Base-by-base conservation (phyloP, 2,329 filamentous ascomycete genomes). In the Arthrobotrys megalospora region DNA sequence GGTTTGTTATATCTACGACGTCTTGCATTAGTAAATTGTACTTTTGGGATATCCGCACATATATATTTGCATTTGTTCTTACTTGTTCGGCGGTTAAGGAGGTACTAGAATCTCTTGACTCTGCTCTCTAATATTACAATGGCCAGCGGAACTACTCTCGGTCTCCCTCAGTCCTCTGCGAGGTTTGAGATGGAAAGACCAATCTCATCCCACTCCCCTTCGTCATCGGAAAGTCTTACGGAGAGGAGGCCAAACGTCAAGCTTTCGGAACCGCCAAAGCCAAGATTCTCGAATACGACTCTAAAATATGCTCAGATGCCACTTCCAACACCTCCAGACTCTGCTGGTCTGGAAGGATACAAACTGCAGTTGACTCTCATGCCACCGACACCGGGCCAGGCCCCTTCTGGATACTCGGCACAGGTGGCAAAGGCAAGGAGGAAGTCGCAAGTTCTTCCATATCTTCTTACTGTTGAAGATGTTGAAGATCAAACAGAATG, bases 291-390 rank as follows among this genome's bases (percentile, higher is more conserved):
- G 45, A 73, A 64, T 24, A 79, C 76, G 5, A 75, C 76, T 24
- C 41, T 79, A 3, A 79, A 79, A 62, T 79, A 79, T 41, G 38
- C 76, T n/a, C 76, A 79, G 41, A 79, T 75, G 76, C 76, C 76
- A 6, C 64, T 79, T 21, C 76, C 76, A n/a, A 79, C 76, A 7
- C 76, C 76, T 28, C 76, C 76, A 28, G 76, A 79, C 38, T 79
- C 76, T 21, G 76, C 76, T 36, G 76, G 76, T 36, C 55, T 79
- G 36, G 76, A 79, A 16, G 76, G 76, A 60, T 79, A 67, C 34
- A 73, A 79, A 32, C 50, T 79, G 28, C 76, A 79, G 32, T 41
- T 79, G 16, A 79, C 76, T 41, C 45, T 79, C n/a, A 79, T 79
- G 76, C 76, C 76, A 34, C 76, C 76, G 2, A 79, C 76, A 3